Evolutionary conservation across 768 basidiomycete species (phyloP), one percentile per base, ranked within the genome.

Genomic region (Trametes coccinea): DNA sequence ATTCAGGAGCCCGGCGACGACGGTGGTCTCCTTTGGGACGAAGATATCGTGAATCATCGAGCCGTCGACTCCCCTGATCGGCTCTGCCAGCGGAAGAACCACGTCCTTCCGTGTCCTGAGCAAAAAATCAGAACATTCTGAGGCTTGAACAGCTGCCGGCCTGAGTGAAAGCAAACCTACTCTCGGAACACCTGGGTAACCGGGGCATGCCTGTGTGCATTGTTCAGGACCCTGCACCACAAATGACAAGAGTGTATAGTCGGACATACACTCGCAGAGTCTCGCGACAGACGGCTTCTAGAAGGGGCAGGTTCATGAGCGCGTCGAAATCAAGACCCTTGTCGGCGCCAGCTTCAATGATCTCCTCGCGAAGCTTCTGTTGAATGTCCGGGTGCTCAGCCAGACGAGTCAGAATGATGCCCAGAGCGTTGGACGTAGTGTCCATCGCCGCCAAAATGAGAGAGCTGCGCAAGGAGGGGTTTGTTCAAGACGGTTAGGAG

Each of bases 1-100:
- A 16, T 71, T 70, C 6, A 69, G 55, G 30, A 84, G 76, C 1
- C 81, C 78, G 3, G 78, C 70, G 10, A 70, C 63, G 13, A 87
- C 56, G 0, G 65, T 53, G 1, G 78, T 79, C 48, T 70, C 70
- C 6, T 73, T 77, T 0, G 77, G 78, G 16, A 84, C 66, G 5
- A 70, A 55, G 13, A 82, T 67, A 51, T 77, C 73, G 10, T 64
- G 56, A 16, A 81, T 72, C 2, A 73, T 66, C 31, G 67, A 61
- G 8, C 80, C 80, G 63, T 80, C 72, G 0, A 67, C 46, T 3
- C 76, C 76, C 37, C 60, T 60, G 40, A 82, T 67, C 0, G 79
- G 78, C 3, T 61, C 68, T 0, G 69, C 73, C 6, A 83, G 71
- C 3, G 82, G 82, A 1, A 83, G 63, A 7, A 79, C 56, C 10